Evolutionary conservation across 75 land plant species (phyloP).

Genomic region (Pseudotsuga menziesii): DNA sequence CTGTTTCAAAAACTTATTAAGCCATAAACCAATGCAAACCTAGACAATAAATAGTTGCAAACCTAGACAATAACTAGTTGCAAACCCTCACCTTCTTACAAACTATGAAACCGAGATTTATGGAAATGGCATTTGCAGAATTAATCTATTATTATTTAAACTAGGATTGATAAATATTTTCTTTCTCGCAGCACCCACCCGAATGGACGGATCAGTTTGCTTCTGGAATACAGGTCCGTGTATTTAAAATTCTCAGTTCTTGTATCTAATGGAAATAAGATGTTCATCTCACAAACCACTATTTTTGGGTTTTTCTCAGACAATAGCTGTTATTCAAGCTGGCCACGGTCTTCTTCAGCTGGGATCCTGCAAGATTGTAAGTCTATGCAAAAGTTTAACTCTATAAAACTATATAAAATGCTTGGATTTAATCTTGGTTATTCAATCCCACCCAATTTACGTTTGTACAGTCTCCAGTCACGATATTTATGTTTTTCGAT

Average conservation of each 20-base stretch:
- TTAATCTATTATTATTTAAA: neutral
- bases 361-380: conserved; percentile 94
- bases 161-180: conserved; percentile 7
- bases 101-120: neutral
- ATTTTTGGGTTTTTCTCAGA: conserved; percentile 32
- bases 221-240: conserved; percentile 79
- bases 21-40: no score
- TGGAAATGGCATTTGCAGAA: neutral
- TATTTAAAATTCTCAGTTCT: conserved; percentile 1
- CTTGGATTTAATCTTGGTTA: no score
- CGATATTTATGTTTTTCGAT: no score
- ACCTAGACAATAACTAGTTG: no score
- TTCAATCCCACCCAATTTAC: no score
- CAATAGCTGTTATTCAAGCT: conserved; percentile 96
- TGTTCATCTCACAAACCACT: neutral
- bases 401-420: no score
- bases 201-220: conserved; percentile 94
- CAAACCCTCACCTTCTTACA: no score
- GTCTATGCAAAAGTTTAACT: conserved; percentile 6
- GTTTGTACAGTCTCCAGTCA: no score
- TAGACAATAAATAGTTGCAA: no score
- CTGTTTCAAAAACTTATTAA: no score
- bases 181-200: conserved; percentile 64
- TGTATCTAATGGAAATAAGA: neutral
- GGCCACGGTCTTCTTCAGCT: conserved; percentile 90